Evolutionary conservation across 306 rosid genomes (phyloP).

Genomic region (Luffa acutangula): DNA sequence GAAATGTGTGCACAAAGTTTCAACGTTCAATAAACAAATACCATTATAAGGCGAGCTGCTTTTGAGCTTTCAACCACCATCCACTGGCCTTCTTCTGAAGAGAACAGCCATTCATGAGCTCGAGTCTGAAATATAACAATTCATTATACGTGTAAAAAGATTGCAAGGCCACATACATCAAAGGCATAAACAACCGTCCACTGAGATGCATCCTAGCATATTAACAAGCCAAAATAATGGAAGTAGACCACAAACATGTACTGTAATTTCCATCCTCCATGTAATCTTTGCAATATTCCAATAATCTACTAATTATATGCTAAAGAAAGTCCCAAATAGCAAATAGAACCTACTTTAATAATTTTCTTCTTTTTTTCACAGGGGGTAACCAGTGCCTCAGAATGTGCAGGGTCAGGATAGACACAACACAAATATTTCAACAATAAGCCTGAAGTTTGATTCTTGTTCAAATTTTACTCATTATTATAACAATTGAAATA

Average conservation of each 20-base stretch:
- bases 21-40: slow-evolving; percentile 16
- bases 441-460: neutral
- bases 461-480: neutral
- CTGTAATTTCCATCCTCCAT: neutral
- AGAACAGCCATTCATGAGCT: slow-evolving; percentile 81
- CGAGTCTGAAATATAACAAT: slow-evolving; percentile 54
- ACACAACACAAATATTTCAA: neutral
- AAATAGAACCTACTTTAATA: neutral
- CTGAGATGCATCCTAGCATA: neutral
- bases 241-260: neutral
- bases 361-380: neutral
- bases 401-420: neutral
- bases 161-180: neutral
- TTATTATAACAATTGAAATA: neutral
- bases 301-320: neutral
- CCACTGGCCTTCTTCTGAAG: slow-evolving; percentile 98
- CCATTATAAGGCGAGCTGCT: slow-evolving; percentile 91
- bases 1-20: neutral
- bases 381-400: neutral
- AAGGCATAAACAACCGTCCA: neutral
- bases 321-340: neutral
- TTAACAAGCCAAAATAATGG: slow-evolving; percentile 1
- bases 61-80: slow-evolving; percentile 83
- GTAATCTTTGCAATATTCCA: neutral
- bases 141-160: slow-evolving; percentile 8